Percentiles rank a stretch among this genome's conserved stretches.
These are phyloP conservation scores for Avena eriantha DNA, from an alignment of 176 grass and related monocot genomes.

Conservation along the genomic window DNA sequence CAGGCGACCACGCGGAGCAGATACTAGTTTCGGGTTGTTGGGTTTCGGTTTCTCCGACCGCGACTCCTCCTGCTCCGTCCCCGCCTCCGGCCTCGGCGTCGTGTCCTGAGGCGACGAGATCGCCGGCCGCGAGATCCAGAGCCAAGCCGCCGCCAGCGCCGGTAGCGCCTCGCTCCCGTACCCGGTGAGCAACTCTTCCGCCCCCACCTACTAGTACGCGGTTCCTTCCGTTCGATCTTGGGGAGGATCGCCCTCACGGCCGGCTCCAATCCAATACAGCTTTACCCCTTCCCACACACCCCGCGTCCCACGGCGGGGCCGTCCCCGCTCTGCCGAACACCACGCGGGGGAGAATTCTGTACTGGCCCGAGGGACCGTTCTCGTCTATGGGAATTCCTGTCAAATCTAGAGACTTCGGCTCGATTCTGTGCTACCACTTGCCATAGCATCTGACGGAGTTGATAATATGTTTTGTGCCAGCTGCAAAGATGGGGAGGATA, in stretches of 20 bases:
- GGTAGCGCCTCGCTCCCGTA: not conserved
- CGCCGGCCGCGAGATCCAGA: constrained; percentile 31
- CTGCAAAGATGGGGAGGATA: constrained; percentile 70
- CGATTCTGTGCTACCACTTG: not conserved
- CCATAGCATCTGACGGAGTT: constrained; percentile 14
- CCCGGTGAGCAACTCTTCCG: not conserved
- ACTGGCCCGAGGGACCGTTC: not conserved
- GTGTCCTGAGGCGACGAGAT: constrained; percentile 34
- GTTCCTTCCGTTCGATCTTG: constrained; percentile 32
- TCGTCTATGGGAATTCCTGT: constrained; percentile 7
- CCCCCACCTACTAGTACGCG: not conserved
- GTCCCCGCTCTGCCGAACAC: not conserved
- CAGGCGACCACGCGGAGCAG: not conserved
- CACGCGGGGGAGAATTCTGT: not conserved
- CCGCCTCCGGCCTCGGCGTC: constrained; percentile 23
- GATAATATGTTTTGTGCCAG: constrained; percentile 30
- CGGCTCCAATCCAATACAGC: not conserved
- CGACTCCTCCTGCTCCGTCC: not conserved
- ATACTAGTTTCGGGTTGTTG: constrained; percentile 27
- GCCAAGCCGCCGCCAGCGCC: not conserved
- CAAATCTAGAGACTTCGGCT: not conserved
- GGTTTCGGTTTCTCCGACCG: constrained; percentile 35
- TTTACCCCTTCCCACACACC: too few species aligned
- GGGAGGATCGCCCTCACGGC: not conserved
- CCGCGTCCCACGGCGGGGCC: not conserved